Evolutionary conservation across 2,329 filamentous ascomycete genomes (phyloP), one percentile per base, ranked within the genome.

Genomic region (Talaromyces sp.): DNA sequence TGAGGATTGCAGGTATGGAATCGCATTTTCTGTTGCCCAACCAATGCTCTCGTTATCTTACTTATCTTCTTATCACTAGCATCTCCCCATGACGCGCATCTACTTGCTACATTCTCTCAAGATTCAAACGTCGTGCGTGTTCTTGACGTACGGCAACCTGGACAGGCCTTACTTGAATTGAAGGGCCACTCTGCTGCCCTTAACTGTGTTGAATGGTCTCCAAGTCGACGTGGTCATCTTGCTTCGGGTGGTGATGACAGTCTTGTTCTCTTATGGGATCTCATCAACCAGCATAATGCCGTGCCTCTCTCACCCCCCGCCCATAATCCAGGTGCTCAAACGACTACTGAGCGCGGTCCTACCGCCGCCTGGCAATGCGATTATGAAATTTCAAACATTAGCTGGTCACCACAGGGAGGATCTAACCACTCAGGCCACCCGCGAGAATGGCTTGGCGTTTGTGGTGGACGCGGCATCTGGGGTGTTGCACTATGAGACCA

Each of bases 161-260:
- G 94, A 5, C 94, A 97, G 73, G 94, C 94, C 2, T 82, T 99
- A 4, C 84, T 99, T 22, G 94, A 99, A 71, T 85, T 99, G 33
- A 90, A 90, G 43, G 94, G 94, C 19, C 93, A 99, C 69, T 84
- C 86, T 19, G 89, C 90, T 4, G 75, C 90, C 7, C 83, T 99
- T 52, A 97, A 96, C 75, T 94, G 89, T 66, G 89, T 97, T 54
- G 94, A 99, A 75, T 99, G 94, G 94, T 96, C 91, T 8, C 93
- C 91, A 0, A 84, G 86, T 50, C 84, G 92, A 54, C 83, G 94
- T 64, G 94, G 94, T 20, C 89, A 92, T 60, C 83, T 99, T 16
- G 93, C 93, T 14, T 96, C 91, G 0, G 94, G 94, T 30, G 94
- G 82, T 5, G 94, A 99, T 66, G 94, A 99, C 72, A 93, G 86